Percentiles rank a stretch among this genome's conserved stretches.
phyloP scores from a whole-genome alignment of 345 rosid species.

The Capsella bursapastoris region DNA sequence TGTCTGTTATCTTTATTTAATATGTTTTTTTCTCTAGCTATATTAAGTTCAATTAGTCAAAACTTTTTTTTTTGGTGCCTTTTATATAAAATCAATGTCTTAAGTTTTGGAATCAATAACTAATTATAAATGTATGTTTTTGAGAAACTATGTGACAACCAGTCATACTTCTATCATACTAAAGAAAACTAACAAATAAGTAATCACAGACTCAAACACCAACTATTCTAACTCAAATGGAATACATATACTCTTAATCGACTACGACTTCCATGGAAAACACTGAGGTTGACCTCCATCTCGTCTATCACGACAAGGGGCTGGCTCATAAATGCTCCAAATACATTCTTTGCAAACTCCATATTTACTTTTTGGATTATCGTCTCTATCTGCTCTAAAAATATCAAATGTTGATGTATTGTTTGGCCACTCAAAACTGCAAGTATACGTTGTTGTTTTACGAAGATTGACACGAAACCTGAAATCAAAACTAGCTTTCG shows the following conservation, averaged over 20 bases:
- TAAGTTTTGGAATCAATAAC: no score
- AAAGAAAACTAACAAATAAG: neutral
- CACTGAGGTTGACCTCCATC: slow-evolving; percentile 19
- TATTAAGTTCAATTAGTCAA: neutral
- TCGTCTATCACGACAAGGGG: slow-evolving; percentile 6
- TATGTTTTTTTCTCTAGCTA: neutral
- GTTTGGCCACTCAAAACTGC: slow-evolving; percentile 3
- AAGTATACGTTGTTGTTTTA: neutral
- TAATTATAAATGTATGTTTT: no score
- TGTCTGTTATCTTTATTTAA: neutral
- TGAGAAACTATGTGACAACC: no score
- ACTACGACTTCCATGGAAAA: neutral
- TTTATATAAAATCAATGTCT: no score
- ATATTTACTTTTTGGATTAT: neutral
- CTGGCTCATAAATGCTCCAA: slow-evolving; percentile 8
- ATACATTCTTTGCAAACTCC: slow-evolving; percentile 9
- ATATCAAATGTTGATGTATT: neutral
- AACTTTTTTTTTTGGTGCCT: neutral
- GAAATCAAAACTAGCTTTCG: slow-evolving; percentile 5
- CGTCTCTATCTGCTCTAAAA: slow-evolving; percentile 18
- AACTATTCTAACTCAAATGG: no score
- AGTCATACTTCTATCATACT: neutral
- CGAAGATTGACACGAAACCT: slow-evolving; percentile 17
- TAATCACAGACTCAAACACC: neutral
- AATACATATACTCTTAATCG: no score